Percentiles rank a stretch among this genome's conserved stretches.
phyloP scores from a whole-genome alignment of 140 eudicot genomes.

The Oenanthe javanica region DNA sequence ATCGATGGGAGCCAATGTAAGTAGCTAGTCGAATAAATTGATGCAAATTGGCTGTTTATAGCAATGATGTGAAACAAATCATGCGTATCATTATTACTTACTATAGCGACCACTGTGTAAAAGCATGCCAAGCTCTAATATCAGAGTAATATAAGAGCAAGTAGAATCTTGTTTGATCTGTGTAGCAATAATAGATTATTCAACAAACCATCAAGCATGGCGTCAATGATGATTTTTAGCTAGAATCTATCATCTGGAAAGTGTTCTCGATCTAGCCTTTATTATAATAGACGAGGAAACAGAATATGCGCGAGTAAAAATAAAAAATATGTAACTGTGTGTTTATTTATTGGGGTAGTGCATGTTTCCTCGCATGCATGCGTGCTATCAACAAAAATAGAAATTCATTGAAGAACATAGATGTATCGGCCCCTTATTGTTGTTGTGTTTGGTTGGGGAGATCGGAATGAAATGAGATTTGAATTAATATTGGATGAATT shows the following conservation, averaged over 20 bases:
- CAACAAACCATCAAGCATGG: constrained; percentile 1
- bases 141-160: constrained; percentile 2
- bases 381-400: too few relatives aligned
- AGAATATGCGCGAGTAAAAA: neutral
- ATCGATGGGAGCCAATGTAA: neutral
- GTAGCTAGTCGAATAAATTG: neutral
- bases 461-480: too few relatives aligned
- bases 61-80: constrained; percentile 7
- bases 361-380: neutral
- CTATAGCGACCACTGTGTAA: too few relatives aligned
- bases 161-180: neutral
- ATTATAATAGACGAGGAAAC: neutral
- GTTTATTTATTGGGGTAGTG: neutral
- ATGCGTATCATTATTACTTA: neutral
- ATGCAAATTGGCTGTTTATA: neutral
- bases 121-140: neutral
- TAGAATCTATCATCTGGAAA: neutral
- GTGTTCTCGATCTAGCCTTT: neutral
- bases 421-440: too few relatives aligned
- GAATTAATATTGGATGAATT: too few relatives aligned
- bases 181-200: neutral
- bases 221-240: neutral
- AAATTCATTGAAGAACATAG: too few relatives aligned
- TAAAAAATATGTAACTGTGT: neutral
- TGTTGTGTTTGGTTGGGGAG: too few relatives aligned